These are phyloP conservation scores for Apostasia ramifera DNA, from an alignment of 106 monocot species.

Conservation along the genomic window DNA sequence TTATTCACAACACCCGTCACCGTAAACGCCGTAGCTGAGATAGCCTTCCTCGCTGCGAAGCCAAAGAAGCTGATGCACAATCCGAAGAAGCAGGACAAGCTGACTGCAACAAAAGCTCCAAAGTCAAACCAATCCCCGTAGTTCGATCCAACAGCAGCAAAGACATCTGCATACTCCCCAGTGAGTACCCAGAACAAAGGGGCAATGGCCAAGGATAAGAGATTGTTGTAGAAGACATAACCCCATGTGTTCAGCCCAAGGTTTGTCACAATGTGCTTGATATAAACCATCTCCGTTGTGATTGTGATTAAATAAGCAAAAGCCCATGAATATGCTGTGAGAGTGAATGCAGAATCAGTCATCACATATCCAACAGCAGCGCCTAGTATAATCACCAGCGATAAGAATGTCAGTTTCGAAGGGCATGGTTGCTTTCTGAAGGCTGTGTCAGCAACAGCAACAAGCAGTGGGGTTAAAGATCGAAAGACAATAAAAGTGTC, in stretches of 20 bases:
- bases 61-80: conserved; percentile 92
- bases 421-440: conserved; percentile 83
- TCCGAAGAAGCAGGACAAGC: conserved; percentile 72
- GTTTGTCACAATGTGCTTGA: conserved; percentile 85
- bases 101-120: conserved; percentile 60
- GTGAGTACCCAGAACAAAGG: conserved; percentile 77
- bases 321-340: conserved; percentile 90
- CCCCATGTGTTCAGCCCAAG: conserved; percentile 89
- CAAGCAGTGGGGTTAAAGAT: conserved; percentile 70
- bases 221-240: conserved; percentile 85
- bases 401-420: conserved; percentile 70
- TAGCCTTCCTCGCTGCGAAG: conserved; percentile 86
- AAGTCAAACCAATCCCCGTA: conserved; percentile 28
- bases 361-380: conserved; percentile 83
- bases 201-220: conserved; percentile 70
- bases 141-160: conserved; percentile 24
- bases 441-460: conserved; percentile 75
- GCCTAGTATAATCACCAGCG: conserved; percentile 61
- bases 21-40: conserved; percentile 90
- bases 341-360: conserved; percentile 65
- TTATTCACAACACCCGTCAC: conserved; percentile 90
- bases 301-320: conserved; percentile 77
- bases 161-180: conserved; percentile 70
- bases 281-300: conserved; percentile 94
- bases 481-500: conserved; percentile 94